Base-by-base conservation (phyloP, 257 asterid genomes). In the Solanum acaule region DNA sequence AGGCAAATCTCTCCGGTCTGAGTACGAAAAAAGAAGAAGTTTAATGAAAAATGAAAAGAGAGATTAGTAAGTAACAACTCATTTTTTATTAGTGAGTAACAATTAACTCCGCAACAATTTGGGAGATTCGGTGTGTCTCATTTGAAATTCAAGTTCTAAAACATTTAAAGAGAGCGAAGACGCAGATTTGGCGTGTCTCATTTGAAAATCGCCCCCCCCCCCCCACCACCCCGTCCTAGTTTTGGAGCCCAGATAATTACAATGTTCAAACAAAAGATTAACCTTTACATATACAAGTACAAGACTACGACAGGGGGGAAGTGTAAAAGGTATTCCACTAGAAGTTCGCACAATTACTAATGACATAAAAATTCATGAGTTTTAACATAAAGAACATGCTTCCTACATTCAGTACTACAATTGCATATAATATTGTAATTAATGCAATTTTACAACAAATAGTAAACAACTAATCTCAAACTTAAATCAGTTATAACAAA, bases 1-100 rank as follows among this genome's bases (percentile, higher is more conserved):
- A 97, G 99, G 94, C 99, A 97, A 91, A 97, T 97, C 93, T 97
- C 99, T 92, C 99, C 99, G 1, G 98, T 95, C 99, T 97, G 93
- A 12, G 18, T 67, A 68, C 87, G 75, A 46, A 59, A 37, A 34
- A 29, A 8, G 42, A 46, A 14, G 85, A 85, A 67, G 33, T n/a
- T 6, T 0, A 87, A 38, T 68, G 23, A 29, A 83, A 31, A 78
- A 7, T 44, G 85, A 44, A 9, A 9, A 79, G 85, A 46, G 27
- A 79, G 38, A 44, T 40, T 37, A 7, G 61, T 6, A 38, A 38
- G 34, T 20, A 72, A 34, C 29, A 35, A 34, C 59, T 77, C 59
- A 15, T 7, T n/a, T 76, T 40, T 40, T n/a, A 40, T 77, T 77
- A 18, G 68, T 15, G 10, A 46, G 42, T 81, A 81, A 82, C 68